Evolutionary conservation across 2,329 filamentous ascomycete genomes (phyloP), one percentile per base, ranked within the genome.

Genomic region (Colletotrichum eremochloae): DNA sequence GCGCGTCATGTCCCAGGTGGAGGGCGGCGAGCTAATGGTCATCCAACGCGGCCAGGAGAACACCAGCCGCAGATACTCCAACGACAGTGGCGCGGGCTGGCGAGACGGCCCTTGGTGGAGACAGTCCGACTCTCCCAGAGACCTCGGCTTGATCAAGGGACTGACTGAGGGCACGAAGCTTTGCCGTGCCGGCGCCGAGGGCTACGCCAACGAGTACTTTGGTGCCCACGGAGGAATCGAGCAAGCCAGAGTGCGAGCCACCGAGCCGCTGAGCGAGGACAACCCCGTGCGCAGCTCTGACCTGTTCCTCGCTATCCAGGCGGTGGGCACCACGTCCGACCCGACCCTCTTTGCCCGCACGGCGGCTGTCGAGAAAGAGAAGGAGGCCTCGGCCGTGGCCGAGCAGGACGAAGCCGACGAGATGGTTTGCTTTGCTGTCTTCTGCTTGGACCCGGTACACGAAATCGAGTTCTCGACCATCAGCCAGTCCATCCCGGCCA

Each of bases 81-180:
- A 85, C 36, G 89, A 91, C 63, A 85, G 84, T 24, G 84, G 86
- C 38, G 87, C 88, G 48, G 93, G 93, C 74, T 99, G 96, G 95
- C 93, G 91, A 60, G 96, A 98, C 77, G 96, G 96, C 0, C 96
- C 96, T 3, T 99, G 96, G 96, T 99, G 96, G 96, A 90, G 95
- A 75, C 91, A 91, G 81, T 86, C 84, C 61, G 89, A 88, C 79
- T 84, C 87, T 31, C 88, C 92, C 68, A 92, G 96, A 68, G 94
- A 94, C 77, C 86, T 98, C 9, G 93, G 94, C 64, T 85, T 92
- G 1, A 92, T 98, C 62, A 92, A 91, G 74, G 96, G 96, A 15
- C 83, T 96, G 0, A 87, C 91, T 15, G 96, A 97, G 81, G 96
- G 94, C 70, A 97, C 94, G 29, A 97, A 98, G 83, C 90, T 99